Base-by-base conservation (phyloP, 305 asterid species). In the Rubia peregrina region DNA sequence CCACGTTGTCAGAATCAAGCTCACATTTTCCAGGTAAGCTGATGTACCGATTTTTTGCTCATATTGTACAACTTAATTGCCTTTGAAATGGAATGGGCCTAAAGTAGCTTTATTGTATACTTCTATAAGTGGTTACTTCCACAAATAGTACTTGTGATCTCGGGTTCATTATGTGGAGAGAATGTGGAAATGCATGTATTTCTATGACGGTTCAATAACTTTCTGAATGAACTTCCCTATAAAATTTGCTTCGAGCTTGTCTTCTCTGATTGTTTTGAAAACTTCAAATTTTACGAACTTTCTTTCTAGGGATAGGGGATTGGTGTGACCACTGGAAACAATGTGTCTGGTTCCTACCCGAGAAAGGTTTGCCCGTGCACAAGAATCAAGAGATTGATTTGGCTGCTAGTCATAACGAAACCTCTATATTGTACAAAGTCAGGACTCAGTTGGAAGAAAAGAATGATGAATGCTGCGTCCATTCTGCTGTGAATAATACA, bases 241-340 rank as follows among this genome's bases (percentile, higher is more conserved):
- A 44, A 49, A 30, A 4, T 49, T 48, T 1, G 55, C 55, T 12
- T n/a, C 6, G 10, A 11, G n/a, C 26, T 38, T 5, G 22, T 53
- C 3, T 38, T 48, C 12, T n/a, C 36, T 8, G 40, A 16, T 16
- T 44, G 11, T 33, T 40, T 17, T 14, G 33, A 46, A 19, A 55
- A 16, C 1, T 3, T 21, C 17, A 41, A 59, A 7, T 38, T 24
- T 24, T n/a, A 16, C 41, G 49, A 46, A 60, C 62, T 69, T 73
- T 70, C 79, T 80, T 67, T 74, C 30, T 73, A 93, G 98, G 88
- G 71, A 69, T 83, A 66, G 75, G 79, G 30, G 77, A 79, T 66
- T 90, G 98, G 98, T 86, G 98, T 77, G 96, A 93, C 86, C 98
- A 93, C 66, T 93, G 98, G 98, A 93, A 90, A 77, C 98, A 93